These are phyloP conservation scores for Geotrichum candidum DNA, from an alignment of 1,139 yeast species.

Conservation along the genomic window DNA sequence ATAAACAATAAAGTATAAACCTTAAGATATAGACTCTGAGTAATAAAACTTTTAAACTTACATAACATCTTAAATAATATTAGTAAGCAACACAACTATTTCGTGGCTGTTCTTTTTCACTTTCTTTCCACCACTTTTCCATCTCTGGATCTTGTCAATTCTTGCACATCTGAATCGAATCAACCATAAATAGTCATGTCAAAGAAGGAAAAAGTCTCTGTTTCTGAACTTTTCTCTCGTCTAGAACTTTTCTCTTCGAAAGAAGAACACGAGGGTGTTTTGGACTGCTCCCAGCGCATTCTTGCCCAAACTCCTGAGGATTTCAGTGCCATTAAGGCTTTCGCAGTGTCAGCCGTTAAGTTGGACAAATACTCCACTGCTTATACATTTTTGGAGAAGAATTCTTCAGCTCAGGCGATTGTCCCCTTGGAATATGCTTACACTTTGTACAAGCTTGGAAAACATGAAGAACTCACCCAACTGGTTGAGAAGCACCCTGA, in stretches of 20 bases:
- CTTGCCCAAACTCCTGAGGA: constrained; percentile 44
- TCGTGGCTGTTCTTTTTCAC: background rate
- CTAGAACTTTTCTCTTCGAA: constrained; percentile 43
- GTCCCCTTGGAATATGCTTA: constrained; percentile 54
- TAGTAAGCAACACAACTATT: background rate
- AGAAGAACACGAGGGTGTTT: constrained; percentile 46
- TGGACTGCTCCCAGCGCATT: constrained; percentile 41
- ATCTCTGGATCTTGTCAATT: background rate
- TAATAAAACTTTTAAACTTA: background rate
- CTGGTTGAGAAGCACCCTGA: constrained; percentile 30
- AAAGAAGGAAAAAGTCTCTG: constrained; percentile 25
- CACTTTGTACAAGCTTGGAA: constrained; percentile 61
- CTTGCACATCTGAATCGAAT: background rate
- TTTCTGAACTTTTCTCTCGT: constrained; percentile 41
- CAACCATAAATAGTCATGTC: constrained; percentile 7
- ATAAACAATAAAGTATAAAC: too few species aligned
- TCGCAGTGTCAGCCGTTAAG: constrained; percentile 64
- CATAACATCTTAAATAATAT: background rate
- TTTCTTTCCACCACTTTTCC: background rate
- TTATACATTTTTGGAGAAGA: constrained; percentile 33
- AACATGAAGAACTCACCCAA: constrained; percentile 39
- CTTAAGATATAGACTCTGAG: background rate
- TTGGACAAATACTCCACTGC: constrained; percentile 64
- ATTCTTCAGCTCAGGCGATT: constrained; percentile 15
- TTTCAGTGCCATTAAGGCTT: constrained; percentile 50